Evolutionary conservation across 2,329 filamentous ascomycete genomes (phyloP), one percentile per base, ranked within the genome.

Genomic region (Fusarium newnesense): DNA sequence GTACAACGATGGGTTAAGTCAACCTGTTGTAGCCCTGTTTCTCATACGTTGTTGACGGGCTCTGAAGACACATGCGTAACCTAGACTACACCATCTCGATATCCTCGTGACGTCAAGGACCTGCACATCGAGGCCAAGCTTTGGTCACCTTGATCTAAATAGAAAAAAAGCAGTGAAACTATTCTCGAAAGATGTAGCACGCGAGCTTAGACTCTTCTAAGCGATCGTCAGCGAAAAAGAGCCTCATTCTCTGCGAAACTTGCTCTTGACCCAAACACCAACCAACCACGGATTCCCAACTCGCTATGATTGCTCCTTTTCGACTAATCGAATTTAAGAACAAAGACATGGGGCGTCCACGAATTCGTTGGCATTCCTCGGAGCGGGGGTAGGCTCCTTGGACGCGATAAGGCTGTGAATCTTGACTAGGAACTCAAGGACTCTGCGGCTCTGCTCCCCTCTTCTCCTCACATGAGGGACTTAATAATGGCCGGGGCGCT

Each of bases 391-490:
- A n/a, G 28, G 18, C 42, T 28, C 30, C 24, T n/a, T 57, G 26
- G 21, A 30, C 18, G 9, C 18, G n/a, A 64, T 21, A 24, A 64
- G 61, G 44, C 62, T 63, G 60, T 32, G 42, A 26, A 28, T 26
- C 30, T 34, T 28, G 40, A 58, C 40, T 36, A 18, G 40, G 15
- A 15, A 34, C 32, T 52, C 32, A 9, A 52, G 49, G 47, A 26
- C 13, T 40, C 37, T 73, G 71, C 50, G 70, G 67, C 70, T 74
- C 70, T 74, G 67, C 62, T 34, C 30, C 16, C 30, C 32, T 21
- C 36, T 65, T 42, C 26, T 24, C 24, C 26, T 26, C 18, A 39
- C 32, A 28, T 12, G 47, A 53, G 46, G 37, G 43, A 56, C 66
- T 69, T 72, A 69, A 59, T 30, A 37, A 24, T 26, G 47, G 43